Percentiles rank a stretch among this genome's conserved stretches.
Conservation (phyloP, 106 monocot species). For the Dendrobium chrysotoxum region DNA sequence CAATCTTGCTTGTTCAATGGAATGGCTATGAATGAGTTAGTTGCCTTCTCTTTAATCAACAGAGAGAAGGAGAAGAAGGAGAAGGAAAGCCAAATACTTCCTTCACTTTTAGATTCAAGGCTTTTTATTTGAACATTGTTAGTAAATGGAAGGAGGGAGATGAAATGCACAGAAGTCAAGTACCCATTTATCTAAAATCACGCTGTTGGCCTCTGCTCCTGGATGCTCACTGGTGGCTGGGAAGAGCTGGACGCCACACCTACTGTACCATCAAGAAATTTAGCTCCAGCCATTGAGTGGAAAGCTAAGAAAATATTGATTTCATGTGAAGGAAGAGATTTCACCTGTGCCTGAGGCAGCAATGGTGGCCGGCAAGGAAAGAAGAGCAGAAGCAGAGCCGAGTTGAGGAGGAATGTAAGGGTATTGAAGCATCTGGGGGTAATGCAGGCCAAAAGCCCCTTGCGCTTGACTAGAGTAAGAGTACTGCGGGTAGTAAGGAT, state of each 20-base stretch:
- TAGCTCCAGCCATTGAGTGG: background rate
- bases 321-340: background rate
- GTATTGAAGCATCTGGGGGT: slow-evolving; percentile 58
- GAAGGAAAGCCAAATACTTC: background rate
- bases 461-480: slow-evolving; percentile 24
- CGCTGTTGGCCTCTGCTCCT: background rate
- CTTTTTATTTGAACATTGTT: background rate
- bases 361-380: background rate
- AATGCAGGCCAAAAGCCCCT: slow-evolving; percentile 22
- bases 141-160: background rate
- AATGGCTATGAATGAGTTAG: slow-evolving; percentile 8
- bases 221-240: background rate
- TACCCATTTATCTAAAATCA: background rate
- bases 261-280: background rate
- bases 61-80: background rate
- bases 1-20: slow-evolving; percentile 4
- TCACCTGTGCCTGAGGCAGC: background rate
- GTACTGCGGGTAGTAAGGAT: slow-evolving; percentile 44
- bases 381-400: slow-evolving; percentile 14
- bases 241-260: background rate
- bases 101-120: background rate
- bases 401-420: slow-evolving; percentile 39
- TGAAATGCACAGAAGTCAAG: background rate
- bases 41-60: background rate
- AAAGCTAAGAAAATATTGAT: background rate